Conservation (phyloP, 176 grass and related monocot species). For the Elymus sibiricus region DNA sequence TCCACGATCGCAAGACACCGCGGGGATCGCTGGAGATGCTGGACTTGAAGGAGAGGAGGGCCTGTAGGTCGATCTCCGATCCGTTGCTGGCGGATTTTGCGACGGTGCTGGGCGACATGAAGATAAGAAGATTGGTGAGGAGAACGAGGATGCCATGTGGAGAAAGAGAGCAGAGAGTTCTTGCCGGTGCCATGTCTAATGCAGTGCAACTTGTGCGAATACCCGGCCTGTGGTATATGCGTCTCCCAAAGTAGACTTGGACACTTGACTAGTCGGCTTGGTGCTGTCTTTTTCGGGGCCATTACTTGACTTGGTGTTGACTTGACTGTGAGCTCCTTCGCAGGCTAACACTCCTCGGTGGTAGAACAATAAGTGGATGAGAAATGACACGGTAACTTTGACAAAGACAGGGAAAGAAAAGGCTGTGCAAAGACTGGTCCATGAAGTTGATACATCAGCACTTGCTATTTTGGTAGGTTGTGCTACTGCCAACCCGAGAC, state of each 20-base stretch:
- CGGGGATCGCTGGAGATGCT: background rate
- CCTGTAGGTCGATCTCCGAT: background rate
- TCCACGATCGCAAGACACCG: conserved; percentile 12
- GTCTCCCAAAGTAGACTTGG: background rate
- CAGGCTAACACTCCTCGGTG: too few species aligned
- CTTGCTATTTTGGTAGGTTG: too few species aligned
- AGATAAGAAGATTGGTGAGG: background rate
- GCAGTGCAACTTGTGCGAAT: background rate
- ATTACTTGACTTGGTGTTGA: too few species aligned
- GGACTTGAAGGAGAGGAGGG: background rate
- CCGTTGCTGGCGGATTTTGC: background rate
- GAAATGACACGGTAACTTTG: too few species aligned
- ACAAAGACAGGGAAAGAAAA: too few species aligned
- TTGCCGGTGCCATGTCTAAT: background rate
- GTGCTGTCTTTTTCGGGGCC: background rate
- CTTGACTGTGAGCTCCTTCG: too few species aligned
- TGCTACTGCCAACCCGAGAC: too few species aligned
- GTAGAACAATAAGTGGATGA: too few species aligned
- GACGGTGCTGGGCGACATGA: background rate
- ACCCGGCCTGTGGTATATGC: too few species aligned
- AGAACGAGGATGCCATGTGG: background rate
- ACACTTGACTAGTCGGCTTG: background rate
- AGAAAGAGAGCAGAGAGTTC: background rate
- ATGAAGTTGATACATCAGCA: too few species aligned
- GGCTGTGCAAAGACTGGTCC: too few species aligned